Base-by-base conservation (phyloP, 108 stramenopile species). In the Cylindrotheca closterium region DNA sequence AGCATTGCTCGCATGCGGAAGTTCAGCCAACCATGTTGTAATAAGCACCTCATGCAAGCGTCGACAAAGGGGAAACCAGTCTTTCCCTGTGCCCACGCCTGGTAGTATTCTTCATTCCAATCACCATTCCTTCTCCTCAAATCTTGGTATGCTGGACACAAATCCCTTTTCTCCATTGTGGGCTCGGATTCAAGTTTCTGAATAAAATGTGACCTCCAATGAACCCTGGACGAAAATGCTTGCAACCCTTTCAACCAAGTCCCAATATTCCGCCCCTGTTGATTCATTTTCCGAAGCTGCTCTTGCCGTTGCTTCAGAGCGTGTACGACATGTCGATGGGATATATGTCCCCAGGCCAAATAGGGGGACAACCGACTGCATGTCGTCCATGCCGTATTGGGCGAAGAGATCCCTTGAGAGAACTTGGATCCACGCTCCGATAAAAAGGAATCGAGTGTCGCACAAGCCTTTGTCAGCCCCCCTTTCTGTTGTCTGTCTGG, bases 1-100 rank as follows among this genome's bases (percentile, higher is more conserved):
- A 88, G 60, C 87, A 88, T 88, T 15, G 87, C 83, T 30, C 87
- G 64, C 87, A 88, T 88, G 8, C 84, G 72, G 63, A 88, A 88
- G 58, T 88, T 88, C 3, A 88, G 18, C 87, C 87, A 88, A 1
- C 87, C 87, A 58, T 73, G 75, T 24, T 73, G 24, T 26, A 81
- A 58, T 53, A 88, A 60, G 71, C 83, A 85, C 23, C 86, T 58
- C 86, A 84, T 87, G 47, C 86, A 87, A 1, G 86, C 86, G 69
- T 87, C 86, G 1, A 87, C 81, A 58, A 87, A 84, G 0, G 86
- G 83, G 63, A 70, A 87, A 2, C 86, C 86, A 29, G 83, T 84
- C 0, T 54, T 66, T 59, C 86, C 86, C 17, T 65, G 58, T 19
- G 57, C 47, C 86, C 86, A 84, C 2, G 86, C 83, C 33, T 75